phyloP scores from a whole-genome alignment of 1,284 basidiomycete species.

The Austropuccinia psidii region DNA sequence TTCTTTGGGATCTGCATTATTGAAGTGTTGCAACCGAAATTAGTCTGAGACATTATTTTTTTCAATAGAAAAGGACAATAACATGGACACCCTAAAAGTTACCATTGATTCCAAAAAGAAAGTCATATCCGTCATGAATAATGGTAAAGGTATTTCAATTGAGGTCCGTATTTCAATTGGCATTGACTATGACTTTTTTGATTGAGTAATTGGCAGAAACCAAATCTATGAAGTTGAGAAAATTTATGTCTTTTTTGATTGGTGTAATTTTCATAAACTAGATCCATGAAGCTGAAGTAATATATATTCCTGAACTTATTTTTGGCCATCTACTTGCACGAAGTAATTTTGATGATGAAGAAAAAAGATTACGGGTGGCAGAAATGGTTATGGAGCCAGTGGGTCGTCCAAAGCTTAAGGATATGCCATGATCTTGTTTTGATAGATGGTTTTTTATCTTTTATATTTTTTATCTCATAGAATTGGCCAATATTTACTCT shows the following conservation, averaged over 20 bases:
- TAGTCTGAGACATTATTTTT: neutral
- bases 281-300: conserved; percentile 83
- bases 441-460: no score
- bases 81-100: conserved; percentile 82
- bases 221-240: neutral
- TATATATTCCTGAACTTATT: conserved; percentile 95
- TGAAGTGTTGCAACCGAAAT: no score
- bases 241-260: neutral
- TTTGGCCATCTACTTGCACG: conserved; percentile 68
- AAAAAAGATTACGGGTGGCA: conserved; percentile 85
- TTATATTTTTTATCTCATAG: conserved; percentile 36
- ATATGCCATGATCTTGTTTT: no score
- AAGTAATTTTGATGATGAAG: conserved; percentile 97
- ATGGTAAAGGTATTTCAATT: conserved; percentile 91
- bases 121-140: conserved; percentile 89
- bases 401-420: no score
- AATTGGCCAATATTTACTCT: conserved; percentile 97
- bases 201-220: no score
- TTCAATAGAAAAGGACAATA: conserved; percentile 56
- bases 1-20: no score
- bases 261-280: conserved; percentile 48
- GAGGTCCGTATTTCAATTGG: conserved; percentile 49
- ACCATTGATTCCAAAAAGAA: conserved; percentile 75
- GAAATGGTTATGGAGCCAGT: conserved; percentile 94
- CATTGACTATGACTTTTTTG: no score